Evolutionary conservation across 1,284 basidiomycete species (phyloP), one percentile per base, ranked within the genome.

Genomic region (Spongiforma sp.): DNA sequence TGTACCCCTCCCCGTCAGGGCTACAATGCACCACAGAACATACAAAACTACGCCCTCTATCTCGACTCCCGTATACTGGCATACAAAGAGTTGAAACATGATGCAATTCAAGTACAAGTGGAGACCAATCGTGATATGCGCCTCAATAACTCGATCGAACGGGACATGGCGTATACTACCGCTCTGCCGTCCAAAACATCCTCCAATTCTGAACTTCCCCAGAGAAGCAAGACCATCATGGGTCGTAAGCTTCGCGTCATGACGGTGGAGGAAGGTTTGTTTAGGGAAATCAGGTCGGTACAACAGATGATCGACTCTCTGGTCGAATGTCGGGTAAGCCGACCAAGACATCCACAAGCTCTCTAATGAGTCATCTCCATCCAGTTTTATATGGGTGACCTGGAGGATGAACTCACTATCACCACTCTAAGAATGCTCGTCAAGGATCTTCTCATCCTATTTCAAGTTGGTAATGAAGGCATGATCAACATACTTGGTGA

Each of bases 391-490:
- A 80, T 95, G 60, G 97, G 99, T 72, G 91, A 98, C 74, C 81
- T 97, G 30, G 91, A 94, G 71, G 96, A 99, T 74, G 94, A 98
- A 71, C 86, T 99, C 59, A 94, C 92, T 1, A 90, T 94, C 62
- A 89, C 93, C 2, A 95, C 98, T 1, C 84, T 98, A 65, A 86
- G 94, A 50, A 94, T 99, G 92, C 84, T 98, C n/a, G 93, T 99
- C 69, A 99, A 99, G 75, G 98, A 99, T 77, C 85, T 99, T 10
- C 84, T 99, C 57, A 93, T 98, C 62, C 83, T 99, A 24, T 99
- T 99, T 78, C 96, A 98, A 74, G 96, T 95, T 5, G 93, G 95
- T 65, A 99, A 99, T 73, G 97, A 99, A 75, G 97, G 97, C 62
- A 94, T 99, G 57, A 98, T 98, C 81, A 99, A 99, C 76, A 90